Evolutionary conservation across 139 green algal species (phyloP).

Genomic region (Diplosphaera chodatii): DNA sequence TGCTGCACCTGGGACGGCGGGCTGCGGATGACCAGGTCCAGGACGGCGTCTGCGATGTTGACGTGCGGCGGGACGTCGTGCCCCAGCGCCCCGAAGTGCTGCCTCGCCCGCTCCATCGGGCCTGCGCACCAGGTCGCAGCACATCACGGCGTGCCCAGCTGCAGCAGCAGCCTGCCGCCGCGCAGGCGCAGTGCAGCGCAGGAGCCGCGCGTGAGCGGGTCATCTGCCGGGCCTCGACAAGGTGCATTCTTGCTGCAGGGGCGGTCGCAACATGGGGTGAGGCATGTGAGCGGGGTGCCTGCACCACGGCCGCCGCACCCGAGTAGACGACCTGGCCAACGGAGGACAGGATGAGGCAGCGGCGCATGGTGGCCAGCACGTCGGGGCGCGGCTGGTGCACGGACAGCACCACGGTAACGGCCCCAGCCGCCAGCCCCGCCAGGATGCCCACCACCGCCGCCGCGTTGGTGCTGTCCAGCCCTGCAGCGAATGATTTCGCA

Average conservation of each 20-base stretch:
- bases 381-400: constrained; percentile 66
- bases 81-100: not conserved
- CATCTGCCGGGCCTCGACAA: too few species aligned
- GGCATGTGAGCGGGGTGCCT: too few species aligned
- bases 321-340: constrained; percentile 12
- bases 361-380: constrained; percentile 41
- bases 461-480: constrained; percentile 38
- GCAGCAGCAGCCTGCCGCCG: too few species aligned
- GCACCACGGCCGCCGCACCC: too few species aligned
- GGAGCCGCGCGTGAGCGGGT: too few species aligned
- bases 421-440: constrained; percentile 22
- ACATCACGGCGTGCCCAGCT: too few species aligned
- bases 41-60: constrained; percentile 49
- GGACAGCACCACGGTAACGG: constrained; percentile 50
- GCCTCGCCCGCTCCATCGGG: not conserved
- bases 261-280: too few species aligned
- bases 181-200: too few species aligned
- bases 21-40: constrained; percentile 55
- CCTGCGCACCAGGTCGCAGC: not conserved
- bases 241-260: too few species aligned
- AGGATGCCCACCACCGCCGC: constrained; percentile 62
- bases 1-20: constrained; percentile 18
- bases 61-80: not conserved
- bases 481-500: too few species aligned
- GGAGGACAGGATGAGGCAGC: constrained; percentile 9